Evolutionary conservation across 202 grass and related monocot species (phyloP).

Genomic region (Setaria italica): DNA sequence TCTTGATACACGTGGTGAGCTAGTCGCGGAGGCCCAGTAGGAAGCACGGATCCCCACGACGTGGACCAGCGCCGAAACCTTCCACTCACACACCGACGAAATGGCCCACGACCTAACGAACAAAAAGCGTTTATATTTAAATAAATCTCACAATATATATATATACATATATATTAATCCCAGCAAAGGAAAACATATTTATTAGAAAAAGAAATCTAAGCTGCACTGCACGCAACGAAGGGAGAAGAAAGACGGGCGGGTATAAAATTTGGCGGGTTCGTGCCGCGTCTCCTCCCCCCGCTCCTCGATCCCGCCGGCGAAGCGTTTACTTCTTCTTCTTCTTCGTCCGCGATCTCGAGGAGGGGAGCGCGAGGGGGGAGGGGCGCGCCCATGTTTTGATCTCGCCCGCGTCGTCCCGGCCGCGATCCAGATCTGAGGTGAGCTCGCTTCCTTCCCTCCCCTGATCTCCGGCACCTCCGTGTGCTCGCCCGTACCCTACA

Average conservation of each 20-base stretch:
- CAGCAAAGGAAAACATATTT: neutral
- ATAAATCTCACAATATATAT: neutral
- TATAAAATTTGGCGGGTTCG: slow-evolving; percentile 69
- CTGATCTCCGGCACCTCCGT: neutral
- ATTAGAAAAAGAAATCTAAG: neutral
- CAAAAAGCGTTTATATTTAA: neutral
- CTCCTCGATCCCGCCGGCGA: slow-evolving; percentile 45
- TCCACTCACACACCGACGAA: slow-evolving; percentile 22
- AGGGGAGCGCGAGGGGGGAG: slow-evolving; percentile 9
- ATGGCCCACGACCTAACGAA: slow-evolving; percentile 32
- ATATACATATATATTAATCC: neutral
- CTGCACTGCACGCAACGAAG: neutral
- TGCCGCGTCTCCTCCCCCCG: slow-evolving; percentile 45
- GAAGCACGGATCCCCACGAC: neutral
- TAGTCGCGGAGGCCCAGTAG: neutral
- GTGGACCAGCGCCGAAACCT: slow-evolving; percentile 17
- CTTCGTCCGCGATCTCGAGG: slow-evolving; percentile 51
- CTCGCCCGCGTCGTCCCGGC: slow-evolving; percentile 39
- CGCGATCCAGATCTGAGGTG: slow-evolving; percentile 56
- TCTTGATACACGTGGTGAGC: slow-evolving; percentile 27
- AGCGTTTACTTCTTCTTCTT: slow-evolving; percentile 49
- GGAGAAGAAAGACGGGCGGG: neutral
- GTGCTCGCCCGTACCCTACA: neutral
- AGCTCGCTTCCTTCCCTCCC: slow-evolving; percentile 7
- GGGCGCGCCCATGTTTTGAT: slow-evolving; percentile 52